These are phyloP conservation scores for Tolypocladium pustulatum DNA, from an alignment of 2,329 filamentous ascomycete species.

Conservation along the genomic window DNA sequence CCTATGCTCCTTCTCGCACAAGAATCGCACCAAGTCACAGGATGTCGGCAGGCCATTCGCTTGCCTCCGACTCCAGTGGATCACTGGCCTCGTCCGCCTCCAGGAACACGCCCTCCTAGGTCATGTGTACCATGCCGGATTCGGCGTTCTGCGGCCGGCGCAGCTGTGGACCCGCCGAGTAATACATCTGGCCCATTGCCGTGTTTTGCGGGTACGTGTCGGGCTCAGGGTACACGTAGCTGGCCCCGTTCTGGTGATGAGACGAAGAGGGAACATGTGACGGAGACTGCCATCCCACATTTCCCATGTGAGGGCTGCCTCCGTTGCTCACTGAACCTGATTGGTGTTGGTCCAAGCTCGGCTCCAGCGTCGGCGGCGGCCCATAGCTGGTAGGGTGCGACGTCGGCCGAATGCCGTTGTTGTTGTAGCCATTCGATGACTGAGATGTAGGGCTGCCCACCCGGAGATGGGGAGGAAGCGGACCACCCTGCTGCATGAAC, in stretches of 20 bases:
- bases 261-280: constrained; percentile 63
- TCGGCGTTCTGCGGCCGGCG: constrained; percentile 69
- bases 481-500: constrained; percentile 64
- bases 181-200: constrained; percentile 61
- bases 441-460: constrained; percentile 62
- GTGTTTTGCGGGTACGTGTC: constrained; percentile 56
- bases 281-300: constrained; percentile 79
- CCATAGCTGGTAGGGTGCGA: constrained; percentile 78
- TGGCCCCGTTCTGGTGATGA: constrained; percentile 42
- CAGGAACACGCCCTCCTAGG: constrained; percentile 15
- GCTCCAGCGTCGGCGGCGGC: constrained; percentile 78
- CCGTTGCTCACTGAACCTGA: constrained; percentile 56
- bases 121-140: constrained; percentile 37
- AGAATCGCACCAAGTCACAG: constrained; percentile 7
- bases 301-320: constrained; percentile 77
- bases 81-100: neutral
- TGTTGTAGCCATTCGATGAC: constrained; percentile 43
- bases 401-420: constrained; percentile 54
- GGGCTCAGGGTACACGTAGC: constrained; percentile 74
- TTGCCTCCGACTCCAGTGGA: neutral
- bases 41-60: constrained; percentile 11
- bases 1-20: neutral
- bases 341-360: constrained; percentile 68
- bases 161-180: constrained; percentile 52
- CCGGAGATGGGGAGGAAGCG: constrained; percentile 74